Conservation (phyloP, 257 asterid species). For the Gentiana macrophylla region DNA sequence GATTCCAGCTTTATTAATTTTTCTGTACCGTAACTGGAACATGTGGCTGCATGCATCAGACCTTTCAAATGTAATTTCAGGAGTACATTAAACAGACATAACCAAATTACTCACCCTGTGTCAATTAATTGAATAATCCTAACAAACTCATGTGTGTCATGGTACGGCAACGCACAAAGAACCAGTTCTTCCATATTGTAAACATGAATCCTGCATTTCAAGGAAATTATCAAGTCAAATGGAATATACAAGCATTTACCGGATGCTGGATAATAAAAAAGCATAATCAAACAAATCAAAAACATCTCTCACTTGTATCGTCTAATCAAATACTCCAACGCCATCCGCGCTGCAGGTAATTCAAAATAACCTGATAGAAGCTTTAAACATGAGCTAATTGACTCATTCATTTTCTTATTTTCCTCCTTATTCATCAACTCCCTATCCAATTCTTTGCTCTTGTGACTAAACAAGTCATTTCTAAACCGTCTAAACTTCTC, state of each 20-base stretch:
- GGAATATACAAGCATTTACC: neutral
- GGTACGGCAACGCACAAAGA: constrained; percentile 82
- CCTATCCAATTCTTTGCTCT: constrained; percentile 71
- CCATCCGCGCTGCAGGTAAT: constrained; percentile 47
- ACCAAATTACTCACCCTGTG: constrained; percentile 42
- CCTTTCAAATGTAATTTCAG: neutral
- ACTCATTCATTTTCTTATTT: constrained; percentile 49
- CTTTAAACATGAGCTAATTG: constrained; percentile 53
- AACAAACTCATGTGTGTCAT: constrained; percentile 76
- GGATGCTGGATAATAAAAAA: neutral
- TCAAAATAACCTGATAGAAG: constrained; percentile 59
- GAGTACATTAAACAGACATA: neutral
- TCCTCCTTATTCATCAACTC: constrained; percentile 53
- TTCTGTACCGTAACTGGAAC: neutral
- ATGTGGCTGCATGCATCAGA: neutral
- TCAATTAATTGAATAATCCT: constrained; percentile 60
- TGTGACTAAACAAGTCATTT: constrained; percentile 62
- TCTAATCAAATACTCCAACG: constrained; percentile 82
- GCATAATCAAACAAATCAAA: neutral
- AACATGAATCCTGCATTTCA: constrained; percentile 50
- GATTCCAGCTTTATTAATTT: neutral
- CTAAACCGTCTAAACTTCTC: constrained; percentile 53
- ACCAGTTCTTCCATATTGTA: constrained; percentile 69
- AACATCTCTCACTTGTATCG: constrained; percentile 52
- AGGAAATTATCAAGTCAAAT: constrained; percentile 3